Conservation (phyloP, 139 green algal genomes). For the Chlamydomonas asymmetrica region DNA sequence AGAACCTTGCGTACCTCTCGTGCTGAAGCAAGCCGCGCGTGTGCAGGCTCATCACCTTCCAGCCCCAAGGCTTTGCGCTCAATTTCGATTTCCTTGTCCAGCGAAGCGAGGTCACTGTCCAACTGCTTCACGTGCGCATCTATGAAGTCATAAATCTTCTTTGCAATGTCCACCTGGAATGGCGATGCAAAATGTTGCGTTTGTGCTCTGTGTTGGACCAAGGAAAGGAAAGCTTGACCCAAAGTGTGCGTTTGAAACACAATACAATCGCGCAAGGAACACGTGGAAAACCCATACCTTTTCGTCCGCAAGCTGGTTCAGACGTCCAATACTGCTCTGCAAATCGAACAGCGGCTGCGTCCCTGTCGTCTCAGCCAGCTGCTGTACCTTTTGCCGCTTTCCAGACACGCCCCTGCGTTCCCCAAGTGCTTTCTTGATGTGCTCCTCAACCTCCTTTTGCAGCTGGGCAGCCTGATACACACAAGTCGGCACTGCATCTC, state of each 20-base stretch:
- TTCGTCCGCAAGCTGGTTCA: not conserved
- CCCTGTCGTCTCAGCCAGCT: slow-evolving; percentile 29
- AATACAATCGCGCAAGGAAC: not conserved
- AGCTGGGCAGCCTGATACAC: no score
- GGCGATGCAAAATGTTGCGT: no score
- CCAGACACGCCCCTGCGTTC: slow-evolving; percentile 1
- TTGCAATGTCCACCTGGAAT: slow-evolving; percentile 58
- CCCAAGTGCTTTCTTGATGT: slow-evolving; percentile 9
- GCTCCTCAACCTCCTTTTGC: no score
- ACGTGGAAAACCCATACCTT: not conserved
- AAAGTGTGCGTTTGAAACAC: not conserved
- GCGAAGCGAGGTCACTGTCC: slow-evolving; percentile 36
- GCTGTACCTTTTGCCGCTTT: no score
- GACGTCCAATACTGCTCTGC: not conserved
- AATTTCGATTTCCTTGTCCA: slow-evolving; percentile 65
- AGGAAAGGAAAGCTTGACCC: not conserved
- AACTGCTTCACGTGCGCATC: slow-evolving; percentile 77
- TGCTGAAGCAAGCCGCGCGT: slow-evolving; percentile 16
- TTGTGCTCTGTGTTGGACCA: no score
- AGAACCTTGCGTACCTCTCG: slow-evolving; percentile 14
- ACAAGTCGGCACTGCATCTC: no score
- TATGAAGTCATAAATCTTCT: slow-evolving; percentile 83
- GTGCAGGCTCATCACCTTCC: slow-evolving; percentile 43
- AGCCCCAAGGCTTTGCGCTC: slow-evolving; percentile 61
- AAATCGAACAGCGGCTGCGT: not conserved